Conservation (phyloP, 495 filamentous ascomycete species). For the Trichoderma reesei region DNA sequence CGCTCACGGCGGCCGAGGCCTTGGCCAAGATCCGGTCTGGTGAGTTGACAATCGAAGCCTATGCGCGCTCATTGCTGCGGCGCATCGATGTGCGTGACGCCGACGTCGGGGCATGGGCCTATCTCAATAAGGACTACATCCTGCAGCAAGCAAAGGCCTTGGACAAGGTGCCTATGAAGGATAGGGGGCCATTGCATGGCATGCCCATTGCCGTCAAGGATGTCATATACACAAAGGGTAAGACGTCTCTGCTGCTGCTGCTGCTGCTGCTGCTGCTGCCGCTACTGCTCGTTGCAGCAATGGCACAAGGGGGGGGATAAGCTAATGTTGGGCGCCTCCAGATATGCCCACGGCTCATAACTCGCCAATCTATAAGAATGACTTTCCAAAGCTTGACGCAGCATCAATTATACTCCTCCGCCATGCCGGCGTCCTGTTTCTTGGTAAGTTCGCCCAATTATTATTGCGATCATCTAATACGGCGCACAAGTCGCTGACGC, state of each 20-base stretch:
- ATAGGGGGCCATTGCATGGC: constrained; percentile 45
- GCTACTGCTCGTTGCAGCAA: too few species aligned
- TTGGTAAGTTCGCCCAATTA: constrained; percentile 25
- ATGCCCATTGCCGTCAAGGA: constrained; percentile 48
- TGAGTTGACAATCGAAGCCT: constrained; percentile 38
- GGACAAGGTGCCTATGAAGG: constrained; percentile 33
- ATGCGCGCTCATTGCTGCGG: constrained; percentile 41
- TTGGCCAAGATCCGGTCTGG: constrained; percentile 25
- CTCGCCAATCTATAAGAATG: constrained; percentile 36
- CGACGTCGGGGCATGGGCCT: constrained; percentile 44
- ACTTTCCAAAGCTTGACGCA: constrained; percentile 32
- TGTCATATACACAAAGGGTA: constrained; percentile 48
- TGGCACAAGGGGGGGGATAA: too few species aligned
- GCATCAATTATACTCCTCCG: constrained; percentile 33
- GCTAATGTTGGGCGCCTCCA: constrained; percentile 9
- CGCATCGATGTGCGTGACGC: constrained; percentile 39
- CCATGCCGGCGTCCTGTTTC: constrained; percentile 38
- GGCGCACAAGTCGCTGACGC: too few species aligned
- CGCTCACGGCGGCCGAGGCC: constrained; percentile 29
- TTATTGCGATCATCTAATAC: too few species aligned
- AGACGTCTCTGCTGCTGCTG: neutral
- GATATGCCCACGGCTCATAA: constrained; percentile 45
- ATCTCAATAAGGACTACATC: constrained; percentile 37
- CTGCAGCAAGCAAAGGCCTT: constrained; percentile 41
- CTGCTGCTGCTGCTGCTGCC: too few species aligned